Base-by-base conservation (phyloP, 495 filamentous ascomycete species). In the Annulohypoxylon bovei region DNA sequence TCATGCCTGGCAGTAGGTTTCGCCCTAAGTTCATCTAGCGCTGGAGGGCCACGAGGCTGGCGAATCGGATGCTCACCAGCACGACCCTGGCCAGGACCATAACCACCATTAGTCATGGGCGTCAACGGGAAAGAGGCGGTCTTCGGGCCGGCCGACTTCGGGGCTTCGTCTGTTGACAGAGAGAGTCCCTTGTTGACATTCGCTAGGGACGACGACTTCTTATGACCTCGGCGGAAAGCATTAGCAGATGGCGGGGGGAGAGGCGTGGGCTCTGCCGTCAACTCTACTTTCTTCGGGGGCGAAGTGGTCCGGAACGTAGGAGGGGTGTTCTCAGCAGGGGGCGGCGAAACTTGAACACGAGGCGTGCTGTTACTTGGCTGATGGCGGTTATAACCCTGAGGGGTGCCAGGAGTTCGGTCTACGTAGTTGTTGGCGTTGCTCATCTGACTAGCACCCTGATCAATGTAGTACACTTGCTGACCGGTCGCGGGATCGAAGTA, bases 1-100 rank as follows among this genome's bases (percentile, higher is more conserved):
- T 97, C 95, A 68, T 95, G 90, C 81, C 94, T 97, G 47, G 93
- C 90, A 4, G 95, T 99, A 5, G 95, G 95, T 80, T 93, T 94
- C 25, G 90, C 88, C 65, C 90, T 86, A 61, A 99, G 88, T 79
- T 99, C 95, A 70, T 99, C 96, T 46, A 98, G 84, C 1, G 92
- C 88, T 4, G 96, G 96, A 16, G 95, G 95, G 30, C 94, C 94
- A 74, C 94, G 92, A 50, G 95, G 95, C 79, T 98, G 96, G 66
- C 95, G 95, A 62, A 90, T 83, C 3, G 95, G 95, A 77, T 98
- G 96, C 82, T 98, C 95, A 71, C 95, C 95, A 77, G 92, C 93
- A 65, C 96, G 93, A 57, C 85, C 89, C 75, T 98, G 94, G 40
- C 95, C 95, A 50, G 96, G 95, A 25, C 94, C 96, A 76, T 98